A percentile compares a stretch with the other conserved stretches of the same genome.
Conservation (phyloP, 345 rosid species). For the Mercurialis annua region DNA sequence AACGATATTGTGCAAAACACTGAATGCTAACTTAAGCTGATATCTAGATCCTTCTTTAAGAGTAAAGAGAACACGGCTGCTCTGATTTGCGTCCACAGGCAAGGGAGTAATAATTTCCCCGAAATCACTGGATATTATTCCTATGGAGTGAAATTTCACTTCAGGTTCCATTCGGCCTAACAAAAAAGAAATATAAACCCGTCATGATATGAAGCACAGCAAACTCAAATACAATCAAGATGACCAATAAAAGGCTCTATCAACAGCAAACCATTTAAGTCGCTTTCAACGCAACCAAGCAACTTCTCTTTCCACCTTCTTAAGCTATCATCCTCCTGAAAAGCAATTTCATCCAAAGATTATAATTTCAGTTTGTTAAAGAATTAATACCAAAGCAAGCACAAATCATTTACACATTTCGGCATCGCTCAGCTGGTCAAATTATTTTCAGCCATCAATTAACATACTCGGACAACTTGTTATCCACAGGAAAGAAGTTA, state of each 20-base stretch:
- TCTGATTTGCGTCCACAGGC: constrained; percentile 32
- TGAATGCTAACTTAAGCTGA: constrained; percentile 45
- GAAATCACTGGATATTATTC: constrained; percentile 45
- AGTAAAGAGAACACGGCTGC: constrained; percentile 29
- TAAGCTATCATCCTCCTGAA: constrained; percentile 81
- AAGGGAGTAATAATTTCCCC: constrained; percentile 42
- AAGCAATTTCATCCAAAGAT: constrained; percentile 12
- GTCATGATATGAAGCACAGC: neutral
- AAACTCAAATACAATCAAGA: neutral
- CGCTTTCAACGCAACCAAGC: constrained; percentile 55
- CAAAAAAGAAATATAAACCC: constrained; percentile 9
- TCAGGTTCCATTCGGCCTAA: constrained; percentile 51
- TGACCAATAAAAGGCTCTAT: neutral
- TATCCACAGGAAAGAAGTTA: neutral
- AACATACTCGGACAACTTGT: neutral
- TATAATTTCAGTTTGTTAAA: neutral
- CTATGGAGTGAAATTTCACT: constrained; percentile 49
- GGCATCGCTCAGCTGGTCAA: neutral
- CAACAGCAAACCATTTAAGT: constrained; percentile 36
- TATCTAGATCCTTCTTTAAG: constrained; percentile 50
- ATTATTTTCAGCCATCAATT: neutral
- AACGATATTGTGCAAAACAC: constrained; percentile 52
- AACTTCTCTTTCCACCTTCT: constrained; percentile 82
- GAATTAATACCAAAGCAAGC: neutral
- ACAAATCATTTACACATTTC: neutral